These are phyloP conservation scores for Aspergillus thermomutatus DNA, from an alignment of 2,329 filamentous ascomycete species.

Conservation along the genomic window DNA sequence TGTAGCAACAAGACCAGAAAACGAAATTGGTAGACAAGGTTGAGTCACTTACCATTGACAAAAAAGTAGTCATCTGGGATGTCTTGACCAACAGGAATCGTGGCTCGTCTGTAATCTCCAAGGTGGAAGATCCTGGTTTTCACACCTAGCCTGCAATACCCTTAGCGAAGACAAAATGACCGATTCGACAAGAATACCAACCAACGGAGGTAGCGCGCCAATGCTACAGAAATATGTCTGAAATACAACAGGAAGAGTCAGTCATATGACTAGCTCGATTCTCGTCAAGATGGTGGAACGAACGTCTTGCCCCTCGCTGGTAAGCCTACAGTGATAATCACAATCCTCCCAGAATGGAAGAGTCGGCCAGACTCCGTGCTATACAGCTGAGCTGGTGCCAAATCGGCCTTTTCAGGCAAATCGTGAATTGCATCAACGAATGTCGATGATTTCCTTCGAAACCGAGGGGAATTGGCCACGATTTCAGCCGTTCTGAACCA, in stretches of 20 bases:
- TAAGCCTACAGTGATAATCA: conserved; percentile 93
- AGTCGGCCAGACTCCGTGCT: conserved; percentile 96
- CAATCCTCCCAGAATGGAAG: conserved; percentile 95
- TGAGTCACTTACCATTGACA: conserved; percentile 62
- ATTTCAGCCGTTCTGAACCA: conserved; percentile 76
- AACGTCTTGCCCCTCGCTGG: conserved; percentile 94
- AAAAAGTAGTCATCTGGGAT: conserved; percentile 98
- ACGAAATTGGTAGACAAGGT: neutral
- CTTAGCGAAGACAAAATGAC: conserved; percentile 7
- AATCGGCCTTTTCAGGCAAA: conserved; percentile 73
- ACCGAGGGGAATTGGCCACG: conserved; percentile 83
- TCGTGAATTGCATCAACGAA: conserved; percentile 98
- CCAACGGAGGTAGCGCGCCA: conserved; percentile 92
- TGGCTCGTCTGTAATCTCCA: conserved; percentile 91
- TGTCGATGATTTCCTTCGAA: conserved; percentile 88
- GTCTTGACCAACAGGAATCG: conserved; percentile 75
- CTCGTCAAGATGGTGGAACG: conserved; percentile 32
- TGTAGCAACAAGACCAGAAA: neutral
- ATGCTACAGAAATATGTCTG: conserved; percentile 89
- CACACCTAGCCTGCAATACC: conserved; percentile 72
- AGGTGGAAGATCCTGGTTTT: conserved; percentile 98
- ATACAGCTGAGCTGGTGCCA: conserved; percentile 95
- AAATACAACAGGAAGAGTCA: conserved; percentile 6
- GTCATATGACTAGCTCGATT: neutral
- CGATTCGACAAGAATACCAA: conserved; percentile 35